Evolutionary conservation across 2,329 filamentous ascomycete species (phyloP), one percentile per base, ranked within the genome.

Genomic region (Botrytis fabae): DNA sequence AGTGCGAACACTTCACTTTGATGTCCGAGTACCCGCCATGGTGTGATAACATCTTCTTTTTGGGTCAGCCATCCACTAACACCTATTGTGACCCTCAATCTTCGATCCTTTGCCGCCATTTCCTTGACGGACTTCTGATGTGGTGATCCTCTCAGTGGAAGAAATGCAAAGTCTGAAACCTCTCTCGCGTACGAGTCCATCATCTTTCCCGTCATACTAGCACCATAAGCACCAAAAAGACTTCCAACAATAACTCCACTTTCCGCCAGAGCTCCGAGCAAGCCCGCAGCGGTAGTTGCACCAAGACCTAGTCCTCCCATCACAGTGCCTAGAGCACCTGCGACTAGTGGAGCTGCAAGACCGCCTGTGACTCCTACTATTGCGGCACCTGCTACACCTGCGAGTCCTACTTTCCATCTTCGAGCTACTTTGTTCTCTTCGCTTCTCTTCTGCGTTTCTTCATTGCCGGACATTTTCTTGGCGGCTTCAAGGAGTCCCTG

Each of bases 401-500:
- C 95, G 40, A 98, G 85, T 0, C 95, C 94, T 32, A 98, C 94
- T 81, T 97, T 98, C 93, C 93, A 97, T 81, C 92, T 92, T 14
- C 94, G 86, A 32, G 89, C 86, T 14, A 87, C 83, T 77, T 92
- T 89, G 71, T 92, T 92, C 74, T 93, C 88, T 75, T 95, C 90
- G 22, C 87, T 87, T 71, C 91, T 89, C 80, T 92, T 92, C 79
- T 92, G 89, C 0, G 90, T 90, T 80, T 96, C 94, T 62, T 91
- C 87, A 57, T 91, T 90, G 1, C 87, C 87, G 0, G 88, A 88
- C 79, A 93, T 88, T 35, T 90, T 87, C 76, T 92, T 88, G n/a
- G 93, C 92, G 51, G 92, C 90, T 77, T 92, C 88, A 0, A 96
- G 87, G 0, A 98, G 84, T 0, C 90, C 92, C 71, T 89, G 87